Percentiles rank a stretch among this genome's conserved stretches.
phyloP scores from a whole-genome alignment of 169 alveolate genomes.

The Plasmodium malariae region DNA sequence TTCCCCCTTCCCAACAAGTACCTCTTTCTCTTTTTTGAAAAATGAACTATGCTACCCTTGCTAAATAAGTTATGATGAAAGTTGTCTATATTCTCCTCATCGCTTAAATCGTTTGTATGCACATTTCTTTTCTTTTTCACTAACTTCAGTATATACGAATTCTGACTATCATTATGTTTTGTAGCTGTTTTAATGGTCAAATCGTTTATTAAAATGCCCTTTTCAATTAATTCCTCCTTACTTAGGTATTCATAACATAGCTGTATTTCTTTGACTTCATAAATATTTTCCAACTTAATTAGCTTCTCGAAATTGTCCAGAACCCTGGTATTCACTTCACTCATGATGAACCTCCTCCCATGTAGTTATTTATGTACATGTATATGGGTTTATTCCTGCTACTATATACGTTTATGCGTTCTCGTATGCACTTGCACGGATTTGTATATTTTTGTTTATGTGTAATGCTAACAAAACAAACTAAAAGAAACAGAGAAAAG shows the following conservation, averaged over 20 bases:
- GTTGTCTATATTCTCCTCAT: slow-evolving; percentile 68
- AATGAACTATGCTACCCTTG: slow-evolving; percentile 67
- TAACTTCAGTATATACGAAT: slow-evolving; percentile 39
- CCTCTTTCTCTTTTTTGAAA: slow-evolving; percentile 60
- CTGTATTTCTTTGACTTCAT: slow-evolving; percentile 53
- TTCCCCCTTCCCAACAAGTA: slow-evolving; percentile 5
- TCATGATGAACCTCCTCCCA: no score
- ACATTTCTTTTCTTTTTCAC: slow-evolving; percentile 35
- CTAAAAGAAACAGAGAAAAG: no score
- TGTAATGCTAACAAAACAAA: no score
- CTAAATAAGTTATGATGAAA: slow-evolving; percentile 29
- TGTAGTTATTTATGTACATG: no score
- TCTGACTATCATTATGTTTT: slow-evolving; percentile 32
- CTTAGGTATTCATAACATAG: slow-evolving; percentile 54
- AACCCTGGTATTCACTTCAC: not conserved
- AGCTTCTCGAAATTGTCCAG: slow-evolving; percentile 34
- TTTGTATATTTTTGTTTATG: no score
- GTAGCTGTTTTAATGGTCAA: slow-evolving; percentile 36
- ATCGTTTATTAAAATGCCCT: slow-evolving; percentile 44
- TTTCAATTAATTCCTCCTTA: slow-evolving; percentile 65
- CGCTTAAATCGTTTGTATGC: slow-evolving; percentile 54
- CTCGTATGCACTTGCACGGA: no score
- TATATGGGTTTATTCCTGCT: no score
- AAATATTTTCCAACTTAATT: slow-evolving; percentile 36
- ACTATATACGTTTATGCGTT: no score